These are phyloP conservation scores for Pythium myriotylum DNA, from an alignment of 352 stramenopile species.

Conservation along the genomic window DNA sequence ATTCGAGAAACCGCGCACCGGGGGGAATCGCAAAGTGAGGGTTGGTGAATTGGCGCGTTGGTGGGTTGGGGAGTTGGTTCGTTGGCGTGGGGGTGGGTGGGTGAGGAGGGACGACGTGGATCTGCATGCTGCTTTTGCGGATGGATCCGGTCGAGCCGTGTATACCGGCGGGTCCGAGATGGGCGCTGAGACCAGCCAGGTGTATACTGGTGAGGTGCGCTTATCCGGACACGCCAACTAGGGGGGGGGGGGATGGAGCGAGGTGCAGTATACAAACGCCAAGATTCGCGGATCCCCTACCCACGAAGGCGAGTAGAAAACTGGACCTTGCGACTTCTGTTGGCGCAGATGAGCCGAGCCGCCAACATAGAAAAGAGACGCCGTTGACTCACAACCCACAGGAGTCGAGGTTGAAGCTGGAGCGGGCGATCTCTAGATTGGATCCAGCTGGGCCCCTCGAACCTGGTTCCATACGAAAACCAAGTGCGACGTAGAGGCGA, in stretches of 20 bases:
- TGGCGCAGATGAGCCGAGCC: too few species aligned
- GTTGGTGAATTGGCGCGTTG: background rate
- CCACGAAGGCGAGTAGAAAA: background rate
- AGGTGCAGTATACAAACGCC: constrained; percentile 21
- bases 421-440: too few species aligned
- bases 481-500: too few species aligned
- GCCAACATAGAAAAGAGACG: too few species aligned
- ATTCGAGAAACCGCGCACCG: background rate
- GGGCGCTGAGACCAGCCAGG: background rate
- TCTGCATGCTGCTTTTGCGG: too few species aligned
- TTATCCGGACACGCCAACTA: constrained; percentile 15
- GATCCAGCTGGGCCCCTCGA: too few species aligned
- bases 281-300: constrained; percentile 4
- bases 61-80: background rate
- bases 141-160: too few species aligned
- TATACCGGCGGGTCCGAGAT: too few species aligned
- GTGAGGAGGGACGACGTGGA: background rate
- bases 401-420: too few species aligned
- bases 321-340: too few species aligned
- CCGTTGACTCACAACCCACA: too few species aligned
- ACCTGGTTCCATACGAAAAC: too few species aligned
- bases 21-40: background rate
- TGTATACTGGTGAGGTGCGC: constrained; percentile 13
- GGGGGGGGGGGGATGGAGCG: background rate
- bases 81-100: background rate